Evolutionary conservation across 1,139 yeast genomes (phyloP).

Genomic region (Hemisphaericaspora xylanilytica): DNA sequence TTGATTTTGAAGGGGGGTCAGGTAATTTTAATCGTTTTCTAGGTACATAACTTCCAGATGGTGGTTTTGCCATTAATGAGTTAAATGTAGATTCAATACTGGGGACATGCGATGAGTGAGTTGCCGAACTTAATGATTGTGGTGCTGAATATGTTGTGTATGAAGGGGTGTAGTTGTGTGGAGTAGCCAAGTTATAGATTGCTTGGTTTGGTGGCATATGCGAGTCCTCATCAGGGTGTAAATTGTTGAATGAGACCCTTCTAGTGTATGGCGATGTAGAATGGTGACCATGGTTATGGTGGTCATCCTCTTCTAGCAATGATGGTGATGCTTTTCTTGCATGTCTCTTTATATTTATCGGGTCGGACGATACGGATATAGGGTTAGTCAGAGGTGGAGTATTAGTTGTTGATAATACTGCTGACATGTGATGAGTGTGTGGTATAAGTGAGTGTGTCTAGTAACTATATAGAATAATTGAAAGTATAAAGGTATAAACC

Average conservation of each 20-base stretch:
- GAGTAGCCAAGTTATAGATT: constrained; percentile 8
- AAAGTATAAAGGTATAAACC: too few species aligned
- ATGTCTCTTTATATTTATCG: not conserved
- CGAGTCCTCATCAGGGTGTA: constrained; percentile 29
- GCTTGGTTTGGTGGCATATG: constrained; percentile 8
- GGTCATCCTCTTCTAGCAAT: not conserved
- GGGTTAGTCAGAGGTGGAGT: not conserved
- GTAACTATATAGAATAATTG: too few species aligned
- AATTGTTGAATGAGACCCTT: constrained; percentile 46
- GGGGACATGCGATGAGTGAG: not conserved
- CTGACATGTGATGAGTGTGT: not conserved
- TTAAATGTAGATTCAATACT: constrained; percentile 2
- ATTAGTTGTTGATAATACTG: not conserved
- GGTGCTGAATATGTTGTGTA: constrained; percentile 1
- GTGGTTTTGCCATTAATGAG: constrained; percentile 3
- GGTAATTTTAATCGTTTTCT: constrained; percentile 20
- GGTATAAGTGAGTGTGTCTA: too few species aligned
- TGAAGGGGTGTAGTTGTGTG: constrained; percentile 1
- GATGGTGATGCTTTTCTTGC: not conserved
- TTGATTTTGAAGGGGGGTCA: constrained; percentile 38
- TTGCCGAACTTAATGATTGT: constrained; percentile 3
- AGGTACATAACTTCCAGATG: constrained; percentile 5
- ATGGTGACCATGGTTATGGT: not conserved
- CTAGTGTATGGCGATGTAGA: constrained; percentile 20
- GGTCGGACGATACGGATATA: constrained; percentile 2